Evolutionary conservation across 441 rosid species (phyloP).

Genomic region (Populus hybrid): DNA sequence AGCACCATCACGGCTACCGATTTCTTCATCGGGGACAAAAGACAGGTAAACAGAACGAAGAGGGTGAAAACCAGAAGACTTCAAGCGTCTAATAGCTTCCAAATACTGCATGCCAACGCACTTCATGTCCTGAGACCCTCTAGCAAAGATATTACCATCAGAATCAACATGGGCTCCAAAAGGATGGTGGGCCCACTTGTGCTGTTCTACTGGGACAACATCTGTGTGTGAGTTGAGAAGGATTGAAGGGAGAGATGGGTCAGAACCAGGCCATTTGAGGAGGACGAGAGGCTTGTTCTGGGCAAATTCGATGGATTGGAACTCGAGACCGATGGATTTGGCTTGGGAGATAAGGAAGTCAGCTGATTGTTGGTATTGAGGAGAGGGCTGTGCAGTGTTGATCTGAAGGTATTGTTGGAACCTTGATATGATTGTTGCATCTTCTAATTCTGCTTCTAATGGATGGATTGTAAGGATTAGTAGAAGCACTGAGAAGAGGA

Average conservation of each 20-base stretch:
- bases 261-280: conserved; percentile 75
- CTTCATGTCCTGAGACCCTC: conserved; percentile 99
- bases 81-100: conserved; percentile 77
- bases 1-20: conserved; percentile 84
- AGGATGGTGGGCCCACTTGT: conserved; percentile 78
- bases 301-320: conserved; percentile 57
- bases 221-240: conserved; percentile 95
- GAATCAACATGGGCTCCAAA: conserved; percentile 73
- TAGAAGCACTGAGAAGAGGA: not conserved
- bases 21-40: conserved; percentile 91
- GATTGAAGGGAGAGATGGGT: conserved; percentile 58
- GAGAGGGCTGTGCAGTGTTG: conserved; percentile 82
- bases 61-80: conserved; percentile 56
- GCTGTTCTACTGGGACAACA: conserved; percentile 75
- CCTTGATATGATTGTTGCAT: conserved; percentile 45
- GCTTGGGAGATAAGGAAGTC: conserved; percentile 70
- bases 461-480: conserved; percentile 2
- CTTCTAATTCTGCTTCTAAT: not conserved
- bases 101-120: conserved; percentile 94
- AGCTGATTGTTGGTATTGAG: conserved; percentile 55
- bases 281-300: conserved; percentile 65
- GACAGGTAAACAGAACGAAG: conserved; percentile 66
- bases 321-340: conserved; percentile 55
- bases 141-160: conserved; percentile 64
- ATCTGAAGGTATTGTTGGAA: conserved; percentile 83